Conservation (phyloP, 257 asterid genomes). For the Ocimum tenuiflorum region DNA sequence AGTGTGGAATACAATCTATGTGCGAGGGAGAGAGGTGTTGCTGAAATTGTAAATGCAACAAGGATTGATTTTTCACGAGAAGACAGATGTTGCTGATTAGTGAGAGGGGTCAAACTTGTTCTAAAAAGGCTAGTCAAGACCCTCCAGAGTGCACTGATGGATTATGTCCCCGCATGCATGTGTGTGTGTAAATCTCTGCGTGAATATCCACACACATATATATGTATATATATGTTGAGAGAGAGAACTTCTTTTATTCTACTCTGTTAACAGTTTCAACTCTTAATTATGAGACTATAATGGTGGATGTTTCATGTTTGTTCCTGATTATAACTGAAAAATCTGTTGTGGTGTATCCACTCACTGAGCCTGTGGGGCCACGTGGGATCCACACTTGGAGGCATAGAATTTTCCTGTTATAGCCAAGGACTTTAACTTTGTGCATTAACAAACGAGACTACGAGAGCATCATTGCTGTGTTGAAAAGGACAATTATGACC, state of each 20-base stretch:
- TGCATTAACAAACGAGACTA: neutral
- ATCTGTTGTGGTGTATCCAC: too few relatives aligned
- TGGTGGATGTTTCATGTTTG: conserved; percentile 22
- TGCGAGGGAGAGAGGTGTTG: neutral
- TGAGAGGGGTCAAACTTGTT: conserved; percentile 59
- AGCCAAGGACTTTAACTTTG: neutral
- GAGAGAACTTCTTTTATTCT: conserved; percentile 16
- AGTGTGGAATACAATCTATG: conserved; percentile 20
- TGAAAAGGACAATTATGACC: conserved; percentile 2
- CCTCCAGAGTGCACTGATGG: conserved; percentile 28
- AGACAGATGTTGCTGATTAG: conserved; percentile 31
- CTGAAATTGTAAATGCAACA: conserved; percentile 16
- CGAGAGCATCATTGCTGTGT: neutral
- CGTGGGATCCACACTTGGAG: too few relatives aligned
- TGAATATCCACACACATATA: too few relatives aligned
- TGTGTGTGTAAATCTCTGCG: too few relatives aligned
- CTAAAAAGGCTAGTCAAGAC: conserved; percentile 33
- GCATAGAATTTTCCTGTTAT: too few relatives aligned
- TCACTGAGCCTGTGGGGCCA: too few relatives aligned
- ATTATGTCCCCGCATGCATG: conserved; percentile 44
- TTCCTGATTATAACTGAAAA: too few relatives aligned
- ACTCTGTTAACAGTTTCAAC: neutral
- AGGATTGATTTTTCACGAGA: conserved; percentile 31
- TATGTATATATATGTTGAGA: too few relatives aligned
- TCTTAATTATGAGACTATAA: conserved; percentile 37